Base-by-base conservation (phyloP, 257 asterid genomes). In the Penstemon barbatus region DNA sequence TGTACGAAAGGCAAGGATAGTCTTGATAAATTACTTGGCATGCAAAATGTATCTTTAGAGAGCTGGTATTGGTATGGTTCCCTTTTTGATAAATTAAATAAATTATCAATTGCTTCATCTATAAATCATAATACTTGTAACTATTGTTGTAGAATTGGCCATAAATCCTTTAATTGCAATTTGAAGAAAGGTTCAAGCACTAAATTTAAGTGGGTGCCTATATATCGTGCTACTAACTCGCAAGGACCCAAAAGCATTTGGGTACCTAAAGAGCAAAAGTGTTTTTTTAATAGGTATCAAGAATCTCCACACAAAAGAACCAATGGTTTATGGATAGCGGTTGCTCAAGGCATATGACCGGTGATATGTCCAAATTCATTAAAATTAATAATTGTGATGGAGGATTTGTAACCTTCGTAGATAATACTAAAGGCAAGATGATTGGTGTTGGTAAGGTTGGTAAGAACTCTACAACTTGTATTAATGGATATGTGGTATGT, bases 401-500 rank as follows among this genome's bases (percentile, higher is more conserved):
- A 5, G 48, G 48, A 5, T 5, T 13, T 4, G 9, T 55, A 1
- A 15, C 9, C 9, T 55, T 55, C 19, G 61, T 41, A 55, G 18
- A 25, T 38, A 18, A 18, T 19, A 15, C 61, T 1, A 25, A 55
- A 55, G 61, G 39, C 7, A 15, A 15, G 7, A 55, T 55, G 38
- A 8, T 3, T 1, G 61, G 36, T 15, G 19, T 15, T 6, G 59
- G 59, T 15, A 15, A 18, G 9, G 10, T 55, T 7, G 61, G 61
- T 55, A 55, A 55, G 61, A 25, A 25, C 3, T 55, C 38, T 25
- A 55, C 61, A 13, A 55, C 40, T 25, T 25, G 33, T 55, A 55
- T 55, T 55, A 19, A 55, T 55, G n/a, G 61, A 55, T 52, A 33
- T 52, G 12, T 52, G 19, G 57, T 19, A 10, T 52, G 57, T 52